Evolutionary conservation across 164 flowering plant species (phyloP), one percentile per base, ranked within the genome.

Genomic region (Aristolochia californica): DNA sequence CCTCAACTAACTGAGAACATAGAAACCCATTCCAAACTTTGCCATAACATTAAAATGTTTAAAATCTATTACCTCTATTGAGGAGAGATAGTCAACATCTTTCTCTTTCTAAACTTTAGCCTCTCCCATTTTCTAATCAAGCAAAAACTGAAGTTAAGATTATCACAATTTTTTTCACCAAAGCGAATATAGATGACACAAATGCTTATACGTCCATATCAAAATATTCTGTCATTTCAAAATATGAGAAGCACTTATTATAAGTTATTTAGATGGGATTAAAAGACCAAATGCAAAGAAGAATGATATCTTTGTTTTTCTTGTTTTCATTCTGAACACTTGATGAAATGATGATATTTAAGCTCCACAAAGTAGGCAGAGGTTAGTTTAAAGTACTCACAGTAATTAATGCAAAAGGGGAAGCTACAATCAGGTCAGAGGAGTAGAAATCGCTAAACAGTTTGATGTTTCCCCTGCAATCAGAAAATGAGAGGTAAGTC

Each of bases 41-140:
- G 12, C 15, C 14, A 22, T 12, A 53, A n/a, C 5, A n/a, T n/a
- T n/a, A n/a, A 16, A 54, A 20, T 20, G 1, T 3, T 4, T 14
- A 52, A 52, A 11, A 52, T 52, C 0, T 14, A 51, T 23, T 52
- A 88, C 98, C 94, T 93, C 98, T 49, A 89, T 85, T 20, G 97
- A 93, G 64, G 98, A 89, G 55, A 93, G 88, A 74, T 76, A 93
- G 72, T 89, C 98, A 58, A 83, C 76, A 74, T 89, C 96, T 61
- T 75, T 80, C 62, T 82, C 91, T 75, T 87, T 89, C 26, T 77
- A 71, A 43, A 38, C 53, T 61, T 82, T 79, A 43, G 88, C 82
- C 60, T 81, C 78, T 34, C 70, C 87, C 58, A 93, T 80, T 87
- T 83, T 85, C 98, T 93, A 74, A 34, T 34, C 40, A 45, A 20